These are phyloP conservation scores for Mimosa pudica DNA, from an alignment of 306 rosid genomes.

Conservation along the genomic window DNA sequence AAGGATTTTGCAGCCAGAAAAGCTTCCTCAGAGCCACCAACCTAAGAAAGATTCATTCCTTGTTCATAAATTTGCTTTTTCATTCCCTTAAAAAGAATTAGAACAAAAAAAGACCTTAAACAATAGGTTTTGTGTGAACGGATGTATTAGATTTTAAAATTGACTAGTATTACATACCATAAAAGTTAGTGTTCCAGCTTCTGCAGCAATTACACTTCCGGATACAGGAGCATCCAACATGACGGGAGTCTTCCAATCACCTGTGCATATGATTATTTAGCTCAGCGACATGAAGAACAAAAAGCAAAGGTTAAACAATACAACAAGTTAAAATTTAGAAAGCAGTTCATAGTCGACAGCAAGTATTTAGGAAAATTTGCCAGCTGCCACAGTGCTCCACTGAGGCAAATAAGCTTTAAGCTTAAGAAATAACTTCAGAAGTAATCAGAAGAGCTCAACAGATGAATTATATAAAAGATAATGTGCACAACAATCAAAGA, in stretches of 20 bases:
- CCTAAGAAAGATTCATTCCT: conserved; percentile 54
- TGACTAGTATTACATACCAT: conserved; percentile 57
- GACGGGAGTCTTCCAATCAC: conserved; percentile 55
- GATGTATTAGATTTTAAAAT: conserved; percentile 7
- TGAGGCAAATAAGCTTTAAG: not conserved
- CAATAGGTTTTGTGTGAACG: not conserved
- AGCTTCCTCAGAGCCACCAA: conserved; percentile 90
- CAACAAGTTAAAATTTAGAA: conserved; percentile 25
- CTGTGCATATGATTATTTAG: conserved; percentile 45
- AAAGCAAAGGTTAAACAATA: not conserved
- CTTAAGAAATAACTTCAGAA: conserved; percentile 7
- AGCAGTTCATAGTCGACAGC: conserved; percentile 2
- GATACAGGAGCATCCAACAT: conserved; percentile 98
- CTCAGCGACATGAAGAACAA: not conserved
- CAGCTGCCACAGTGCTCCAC: conserved; percentile 1
- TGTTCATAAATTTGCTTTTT: conserved; percentile 18
- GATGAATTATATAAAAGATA: not conserved
- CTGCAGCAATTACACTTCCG: conserved; percentile 94
- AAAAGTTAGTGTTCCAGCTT: conserved; percentile 88
- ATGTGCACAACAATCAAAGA: conserved; percentile 7
- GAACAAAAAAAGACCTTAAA: not conserved
- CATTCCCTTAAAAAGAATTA: not conserved
- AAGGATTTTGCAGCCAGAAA: conserved; percentile 66
- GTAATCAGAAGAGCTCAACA: not conserved
- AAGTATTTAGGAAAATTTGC: not conserved